Evolutionary conservation across 495 filamentous ascomycete species (phyloP), one percentile per base, ranked within the genome.

Genomic region (Penicillium cataractarum): DNA sequence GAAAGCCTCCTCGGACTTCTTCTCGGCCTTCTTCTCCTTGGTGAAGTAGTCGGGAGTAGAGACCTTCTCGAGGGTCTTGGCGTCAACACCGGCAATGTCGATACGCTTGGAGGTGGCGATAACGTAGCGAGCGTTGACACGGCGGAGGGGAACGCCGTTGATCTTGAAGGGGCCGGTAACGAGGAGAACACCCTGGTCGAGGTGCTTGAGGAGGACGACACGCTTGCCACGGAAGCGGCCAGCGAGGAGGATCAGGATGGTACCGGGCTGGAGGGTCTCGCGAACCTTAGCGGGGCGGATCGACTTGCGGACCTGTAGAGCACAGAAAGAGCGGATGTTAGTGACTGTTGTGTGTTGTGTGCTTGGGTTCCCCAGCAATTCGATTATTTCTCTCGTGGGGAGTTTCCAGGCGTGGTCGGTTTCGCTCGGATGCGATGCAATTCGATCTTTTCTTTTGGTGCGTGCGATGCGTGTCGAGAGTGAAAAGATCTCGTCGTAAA

Each of bases 161-260:
- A 98, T 89, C 89, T 97, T 98, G 90, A 97, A 99, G 74, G 96
- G 96, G 69, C 96, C 96, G 74, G 96, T 99, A 68, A 99, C 91
- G 74, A 99, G 92, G 75, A 99, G 92, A 65, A 97, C 91, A 81
- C 96, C 96, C 84, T 97, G 90, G 73, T 89, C 82, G 76, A 99
- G 92, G 82, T 89, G 84, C 87, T 97, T 98, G 78, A 99, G 91
- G 79, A 97, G 93, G 76, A 99, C 84, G 74, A 99, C 96, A 77
- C 96, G 96, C 91, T 97, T 98, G 85, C 96, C 96, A 73, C 96
- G 95, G 91, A 98, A 99, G 76, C 96, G 95, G 73, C 96, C 96
- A 81, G 96, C 95, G 74, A 99, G 92, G 78, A 99, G 91, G 80
- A 99, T 98, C 73, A 99, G 88, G 73, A 98, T 84, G 76, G 92